phyloP scores from a whole-genome alignment of 768 basidiomycete species.

The Amanita polypyramis region DNA sequence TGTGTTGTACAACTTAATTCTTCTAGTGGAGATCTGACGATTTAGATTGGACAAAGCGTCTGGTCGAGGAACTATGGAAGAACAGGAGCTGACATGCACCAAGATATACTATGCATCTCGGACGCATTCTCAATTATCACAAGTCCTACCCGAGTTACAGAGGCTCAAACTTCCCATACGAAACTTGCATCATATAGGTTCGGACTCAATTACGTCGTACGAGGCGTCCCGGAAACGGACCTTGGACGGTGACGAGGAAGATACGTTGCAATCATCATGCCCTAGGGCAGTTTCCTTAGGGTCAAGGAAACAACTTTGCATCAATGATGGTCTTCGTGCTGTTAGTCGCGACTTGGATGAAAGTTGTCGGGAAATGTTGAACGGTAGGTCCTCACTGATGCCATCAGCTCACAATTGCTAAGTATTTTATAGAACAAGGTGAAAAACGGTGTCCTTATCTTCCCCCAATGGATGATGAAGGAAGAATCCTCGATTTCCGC shows the following conservation, averaged over 20 bases:
- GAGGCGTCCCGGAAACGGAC: conserved; percentile 13
- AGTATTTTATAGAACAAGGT: conserved; percentile 36
- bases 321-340: conserved; percentile 68
- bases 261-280: conserved; percentile 14
- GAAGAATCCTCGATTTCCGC: conserved; percentile 66
- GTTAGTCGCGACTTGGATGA: conserved; percentile 73
- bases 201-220: conserved; percentile 11
- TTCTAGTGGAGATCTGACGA: neutral
- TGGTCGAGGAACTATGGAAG: conserved; percentile 13
- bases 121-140: conserved; percentile 92
- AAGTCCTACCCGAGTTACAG: conserved; percentile 77
- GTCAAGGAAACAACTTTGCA: conserved; percentile 86
- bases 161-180: conserved; percentile 41
- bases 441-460: conserved; percentile 68
- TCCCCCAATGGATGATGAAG: conserved; percentile 60
- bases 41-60: conserved; percentile 24
- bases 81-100: conserved; percentile 49
- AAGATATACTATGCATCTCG: conserved; percentile 93
- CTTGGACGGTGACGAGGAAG: conserved; percentile 16
- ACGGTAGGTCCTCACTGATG: conserved; percentile 32
- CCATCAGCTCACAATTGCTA: neutral
- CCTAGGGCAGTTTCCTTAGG: conserved; percentile 75
- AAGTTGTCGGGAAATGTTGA: conserved; percentile 71
- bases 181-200: conserved; percentile 14
- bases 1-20: conserved; percentile 10